Evolutionary conservation across 2,329 filamentous ascomycete species (phyloP).

Genomic region (Sporothrix phasma): DNA sequence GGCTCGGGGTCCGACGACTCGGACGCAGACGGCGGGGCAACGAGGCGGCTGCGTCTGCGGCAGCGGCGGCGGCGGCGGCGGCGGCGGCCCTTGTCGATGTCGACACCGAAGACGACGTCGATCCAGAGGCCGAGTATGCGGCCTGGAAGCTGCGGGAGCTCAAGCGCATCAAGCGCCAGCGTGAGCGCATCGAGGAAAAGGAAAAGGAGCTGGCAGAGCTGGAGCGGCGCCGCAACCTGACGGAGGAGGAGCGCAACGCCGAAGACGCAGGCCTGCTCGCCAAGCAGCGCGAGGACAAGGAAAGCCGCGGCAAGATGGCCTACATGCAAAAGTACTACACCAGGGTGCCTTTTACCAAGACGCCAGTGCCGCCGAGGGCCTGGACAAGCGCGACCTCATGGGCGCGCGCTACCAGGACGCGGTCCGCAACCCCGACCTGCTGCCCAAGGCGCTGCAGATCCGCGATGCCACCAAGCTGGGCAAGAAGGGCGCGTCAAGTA

Average conservation of each 20-base stretch:
- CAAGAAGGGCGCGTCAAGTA: conserved; percentile 84
- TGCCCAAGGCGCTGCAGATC: conserved; percentile 88
- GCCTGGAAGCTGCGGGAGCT: conserved; percentile 93
- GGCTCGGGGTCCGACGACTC: conserved; percentile 28
- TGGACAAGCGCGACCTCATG: conserved; percentile 77
- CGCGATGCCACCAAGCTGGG: conserved; percentile 90
- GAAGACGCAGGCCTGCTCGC: conserved; percentile 75
- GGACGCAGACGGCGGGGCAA: conserved; percentile 57
- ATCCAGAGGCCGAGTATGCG: conserved; percentile 79
- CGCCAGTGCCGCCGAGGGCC: conserved; percentile 62
- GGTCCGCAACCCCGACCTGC: conserved; percentile 64
- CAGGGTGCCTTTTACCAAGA: conserved; percentile 93
- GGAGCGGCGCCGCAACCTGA: conserved; percentile 78
- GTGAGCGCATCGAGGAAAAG: conserved; percentile 70
- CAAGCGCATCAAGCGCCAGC: conserved; percentile 75
- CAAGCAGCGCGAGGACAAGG: conserved; percentile 70
- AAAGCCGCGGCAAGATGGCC: conserved; percentile 66
- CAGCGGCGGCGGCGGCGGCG: conserved; percentile 29
- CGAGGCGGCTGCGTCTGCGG: conserved; percentile 71
- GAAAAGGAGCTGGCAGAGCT: conserved; percentile 84
- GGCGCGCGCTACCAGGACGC: conserved; percentile 76
- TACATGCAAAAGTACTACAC: conserved; percentile 95
- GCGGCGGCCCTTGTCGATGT: conserved; percentile 57
- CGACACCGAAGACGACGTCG: conserved; percentile 78
- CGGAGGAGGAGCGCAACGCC: conserved; percentile 70